Conservation (phyloP, 345 rosid genomes). For the Tarenaya hassleriana region DNA sequence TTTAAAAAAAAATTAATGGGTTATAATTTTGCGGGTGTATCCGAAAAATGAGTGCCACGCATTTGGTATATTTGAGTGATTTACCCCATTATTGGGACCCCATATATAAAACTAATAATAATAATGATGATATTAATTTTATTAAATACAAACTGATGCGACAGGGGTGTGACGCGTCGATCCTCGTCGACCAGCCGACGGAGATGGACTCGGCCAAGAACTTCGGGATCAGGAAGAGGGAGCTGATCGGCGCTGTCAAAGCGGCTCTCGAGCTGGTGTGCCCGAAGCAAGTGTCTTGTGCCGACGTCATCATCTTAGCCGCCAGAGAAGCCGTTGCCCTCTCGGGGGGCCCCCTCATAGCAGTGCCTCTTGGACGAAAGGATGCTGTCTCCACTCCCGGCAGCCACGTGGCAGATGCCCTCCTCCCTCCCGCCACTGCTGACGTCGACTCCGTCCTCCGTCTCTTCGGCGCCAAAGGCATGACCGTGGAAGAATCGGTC, state of each 20-base stretch:
- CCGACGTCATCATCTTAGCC: constrained; percentile 39
- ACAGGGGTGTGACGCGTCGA: constrained; percentile 46
- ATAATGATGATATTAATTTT: too few species aligned
- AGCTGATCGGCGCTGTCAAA: constrained; percentile 29
- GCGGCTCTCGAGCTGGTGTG: constrained; percentile 35
- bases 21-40: too few species aligned
- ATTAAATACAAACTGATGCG: too few species aligned
- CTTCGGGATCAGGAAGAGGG: constrained; percentile 41
- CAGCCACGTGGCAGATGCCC: constrained; percentile 32
- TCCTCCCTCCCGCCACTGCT: constrained; percentile 35
- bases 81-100: too few species aligned
- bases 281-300: constrained; percentile 39
- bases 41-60: too few species aligned
- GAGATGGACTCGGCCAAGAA: constrained; percentile 37
- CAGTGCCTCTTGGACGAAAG: constrained; percentile 36
- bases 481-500: constrained; percentile 39
- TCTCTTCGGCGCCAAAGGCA: constrained; percentile 27
- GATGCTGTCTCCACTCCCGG: constrained; percentile 26
- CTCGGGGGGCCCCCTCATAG: constrained; percentile 32
- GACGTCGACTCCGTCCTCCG: constrained; percentile 32
- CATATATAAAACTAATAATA: too few species aligned
- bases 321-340: constrained; percentile 40
- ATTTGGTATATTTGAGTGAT: too few species aligned
- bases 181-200: constrained; percentile 30
- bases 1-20: too few species aligned